Percentiles rank a stretch among this genome's conserved stretches.
phyloP scores from a whole-genome alignment of 2,329 filamentous ascomycete genomes.

The Aphanocladium album region DNA sequence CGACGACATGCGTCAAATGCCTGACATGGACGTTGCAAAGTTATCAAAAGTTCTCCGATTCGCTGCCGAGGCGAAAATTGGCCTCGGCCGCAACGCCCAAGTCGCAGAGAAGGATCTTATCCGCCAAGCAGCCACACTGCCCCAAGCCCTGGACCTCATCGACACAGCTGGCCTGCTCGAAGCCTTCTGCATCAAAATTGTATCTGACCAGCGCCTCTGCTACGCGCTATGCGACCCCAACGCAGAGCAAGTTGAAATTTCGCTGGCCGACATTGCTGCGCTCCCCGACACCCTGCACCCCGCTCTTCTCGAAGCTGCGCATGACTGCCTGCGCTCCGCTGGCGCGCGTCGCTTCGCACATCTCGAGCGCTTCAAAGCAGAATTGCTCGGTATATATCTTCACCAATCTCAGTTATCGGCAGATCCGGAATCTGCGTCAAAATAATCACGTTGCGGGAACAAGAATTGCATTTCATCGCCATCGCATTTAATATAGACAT shows the following conservation, averaged over 20 bases:
- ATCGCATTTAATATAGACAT: constrained; percentile 5
- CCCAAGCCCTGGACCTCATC: constrained; percentile 5
- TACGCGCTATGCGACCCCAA: not conserved
- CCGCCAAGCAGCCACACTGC: not conserved
- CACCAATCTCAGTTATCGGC: constrained; percentile 3
- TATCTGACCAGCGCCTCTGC: not conserved
- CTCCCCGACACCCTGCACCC: constrained; percentile 2
- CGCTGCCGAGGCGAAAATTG: not conserved
- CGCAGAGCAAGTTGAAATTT: constrained; percentile 6
- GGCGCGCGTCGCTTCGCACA: constrained; percentile 9
- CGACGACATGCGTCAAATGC: constrained; percentile 17
- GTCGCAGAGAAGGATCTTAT: not conserved
- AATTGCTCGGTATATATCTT: constrained; percentile 11
- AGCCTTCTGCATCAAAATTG: constrained; percentile 4
- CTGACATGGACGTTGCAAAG: constrained; percentile 6
- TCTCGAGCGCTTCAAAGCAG: constrained; percentile 7
- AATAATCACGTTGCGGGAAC: not conserved
- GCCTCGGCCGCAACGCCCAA: not conserved
- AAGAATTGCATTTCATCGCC: not conserved
- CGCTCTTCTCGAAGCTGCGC: not conserved
- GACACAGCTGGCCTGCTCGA: constrained; percentile 10
- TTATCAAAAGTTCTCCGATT: constrained; percentile 1
- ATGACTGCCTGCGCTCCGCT: constrained; percentile 1
- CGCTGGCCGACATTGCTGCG: constrained; percentile 2
- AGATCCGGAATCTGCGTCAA: constrained; percentile 5